A percentile compares a stretch with the other conserved stretches of the same genome.
These are phyloP conservation scores for Diplodia scrobiculata DNA, from an alignment of 2,329 filamentous ascomycete genomes.

Conservation along the genomic window DNA sequence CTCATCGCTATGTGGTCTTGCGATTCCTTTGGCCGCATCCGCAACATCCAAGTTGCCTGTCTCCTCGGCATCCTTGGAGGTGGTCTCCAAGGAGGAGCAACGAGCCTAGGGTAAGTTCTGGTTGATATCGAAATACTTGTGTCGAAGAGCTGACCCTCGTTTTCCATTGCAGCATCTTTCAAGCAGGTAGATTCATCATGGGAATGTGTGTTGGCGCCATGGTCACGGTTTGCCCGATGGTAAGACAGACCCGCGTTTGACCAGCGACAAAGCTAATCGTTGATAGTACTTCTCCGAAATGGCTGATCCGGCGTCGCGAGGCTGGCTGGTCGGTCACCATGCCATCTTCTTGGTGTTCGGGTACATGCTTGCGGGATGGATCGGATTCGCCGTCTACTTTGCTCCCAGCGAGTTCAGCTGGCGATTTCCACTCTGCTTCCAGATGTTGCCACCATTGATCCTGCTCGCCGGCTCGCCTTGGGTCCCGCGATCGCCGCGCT, in stretches of 20 bases:
- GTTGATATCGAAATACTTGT: too few relatives aligned
- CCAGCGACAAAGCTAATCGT: not conserved
- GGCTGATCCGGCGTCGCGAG: constrained; percentile 46
- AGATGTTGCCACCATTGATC: constrained; percentile 46
- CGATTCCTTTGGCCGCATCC: constrained; percentile 49
- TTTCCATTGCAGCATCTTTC: constrained; percentile 46
- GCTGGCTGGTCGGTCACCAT: constrained; percentile 47
- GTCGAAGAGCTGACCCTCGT: constrained; percentile 1
- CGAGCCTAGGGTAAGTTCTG: constrained; percentile 33
- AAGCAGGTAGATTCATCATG: constrained; percentile 49
- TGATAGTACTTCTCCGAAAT: constrained; percentile 48
- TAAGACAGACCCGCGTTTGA: not conserved
- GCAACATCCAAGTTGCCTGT: constrained; percentile 53
- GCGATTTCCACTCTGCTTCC: constrained; percentile 51
- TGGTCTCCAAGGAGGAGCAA: constrained; percentile 51
- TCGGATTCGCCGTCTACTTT: constrained; percentile 52
- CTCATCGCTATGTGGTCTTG: constrained; percentile 57
- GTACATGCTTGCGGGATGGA: constrained; percentile 51
- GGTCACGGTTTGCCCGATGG: constrained; percentile 21
- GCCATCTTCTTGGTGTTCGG: constrained; percentile 54
- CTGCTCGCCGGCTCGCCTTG: constrained; percentile 48
- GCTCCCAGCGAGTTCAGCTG: constrained; percentile 49
- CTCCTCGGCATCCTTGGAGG: constrained; percentile 52
- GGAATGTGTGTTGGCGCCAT: constrained; percentile 43
- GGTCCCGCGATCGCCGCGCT: constrained; percentile 54